Evolutionary conservation across 2,329 filamentous ascomycete genomes (phyloP).

Genomic region (Phaeosphaeria sp.): DNA sequence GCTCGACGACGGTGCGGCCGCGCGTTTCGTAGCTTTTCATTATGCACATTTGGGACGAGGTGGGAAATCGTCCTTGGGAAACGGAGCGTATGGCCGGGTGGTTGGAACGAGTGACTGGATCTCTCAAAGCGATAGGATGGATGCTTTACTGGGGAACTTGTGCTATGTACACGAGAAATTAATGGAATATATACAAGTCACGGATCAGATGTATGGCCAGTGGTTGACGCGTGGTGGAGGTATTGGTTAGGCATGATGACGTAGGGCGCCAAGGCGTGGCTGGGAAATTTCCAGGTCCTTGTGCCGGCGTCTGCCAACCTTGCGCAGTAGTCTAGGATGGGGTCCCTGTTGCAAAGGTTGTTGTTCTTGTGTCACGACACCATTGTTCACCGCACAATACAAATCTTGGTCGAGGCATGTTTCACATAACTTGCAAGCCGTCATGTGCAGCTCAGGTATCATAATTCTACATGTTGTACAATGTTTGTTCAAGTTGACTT

Average conservation of each 20-base stretch:
- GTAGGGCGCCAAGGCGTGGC: not conserved
- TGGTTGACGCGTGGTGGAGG: slow-evolving; percentile 1
- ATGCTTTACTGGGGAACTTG: not conserved
- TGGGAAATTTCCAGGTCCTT: slow-evolving; percentile 17
- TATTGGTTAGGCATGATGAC: slow-evolving; percentile 2
- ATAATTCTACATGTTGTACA: slow-evolving; percentile 21
- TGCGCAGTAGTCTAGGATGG: not conserved
- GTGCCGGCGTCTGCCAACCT: not conserved
- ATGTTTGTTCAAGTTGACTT: slow-evolving; percentile 7
- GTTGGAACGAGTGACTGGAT: not conserved
- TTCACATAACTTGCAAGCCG: not conserved
- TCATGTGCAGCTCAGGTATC: not conserved
- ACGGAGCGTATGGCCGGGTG: no score
- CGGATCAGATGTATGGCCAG: not conserved
- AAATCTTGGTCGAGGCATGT: no score
- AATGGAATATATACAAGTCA: not conserved
- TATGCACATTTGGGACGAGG: slow-evolving; percentile 37
- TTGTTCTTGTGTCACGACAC: not conserved
- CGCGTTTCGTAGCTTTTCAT: slow-evolving; percentile 38
- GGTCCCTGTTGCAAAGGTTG: no score
- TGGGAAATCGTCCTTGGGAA: no score
- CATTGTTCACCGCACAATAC: not conserved
- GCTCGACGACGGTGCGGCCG: slow-evolving; percentile 36
- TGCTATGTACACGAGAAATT: not conserved
- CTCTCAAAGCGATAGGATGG: no score